Base-by-base conservation (phyloP, 306 rosid genomes). In the Prunus mume region DNA sequence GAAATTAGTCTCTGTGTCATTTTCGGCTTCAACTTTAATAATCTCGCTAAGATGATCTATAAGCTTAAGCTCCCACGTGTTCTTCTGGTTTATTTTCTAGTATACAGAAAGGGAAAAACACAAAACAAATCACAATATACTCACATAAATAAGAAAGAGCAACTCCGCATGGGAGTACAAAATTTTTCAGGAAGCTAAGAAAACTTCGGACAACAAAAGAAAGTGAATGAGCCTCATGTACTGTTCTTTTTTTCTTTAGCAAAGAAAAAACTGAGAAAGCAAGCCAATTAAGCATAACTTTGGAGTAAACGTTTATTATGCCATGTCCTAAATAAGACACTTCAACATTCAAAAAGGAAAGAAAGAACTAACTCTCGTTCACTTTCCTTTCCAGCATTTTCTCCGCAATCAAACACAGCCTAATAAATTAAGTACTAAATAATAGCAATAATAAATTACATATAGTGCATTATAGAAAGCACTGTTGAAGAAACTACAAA, bases 11-110 rank as follows among this genome's bases (percentile, higher is more conserved):
- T 90, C 93, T 4, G 76, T 46, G 22, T 89, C 93, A 78, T 86
- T 80, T 75, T 91, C 96, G 12, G 87, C 89, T 75, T 89, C 97
- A 8, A 78, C 92, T 85, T 92, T 92, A 72, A 92, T 92, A 73
- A 95, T 87, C 82, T 95, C 96, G 18, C 91, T 88, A 45, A 95
- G 90, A 75, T 95, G 97, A 63, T 92, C 99, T 65, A 92, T 95
- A 91, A 92, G 80, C 83, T 87, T 90, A 62, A 95, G 85, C 83
- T 92, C 97, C 99, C 97, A 95, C 4, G 96, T 89, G 73, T 92
- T 95, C 74, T 92, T 95, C 87, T 95, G 98, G 86, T 92, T 95
- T 57, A 95, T 92, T 95, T 95, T 95, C 97, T 95, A 89, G 57
- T 63, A 71, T 4, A 22, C 71, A 47, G 9, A 43, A 61, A 28